Evolutionary conservation across 2,329 filamentous ascomycete genomes (phyloP), one percentile per base, ranked within the genome.

Genomic region (Alternaria sp.): DNA sequence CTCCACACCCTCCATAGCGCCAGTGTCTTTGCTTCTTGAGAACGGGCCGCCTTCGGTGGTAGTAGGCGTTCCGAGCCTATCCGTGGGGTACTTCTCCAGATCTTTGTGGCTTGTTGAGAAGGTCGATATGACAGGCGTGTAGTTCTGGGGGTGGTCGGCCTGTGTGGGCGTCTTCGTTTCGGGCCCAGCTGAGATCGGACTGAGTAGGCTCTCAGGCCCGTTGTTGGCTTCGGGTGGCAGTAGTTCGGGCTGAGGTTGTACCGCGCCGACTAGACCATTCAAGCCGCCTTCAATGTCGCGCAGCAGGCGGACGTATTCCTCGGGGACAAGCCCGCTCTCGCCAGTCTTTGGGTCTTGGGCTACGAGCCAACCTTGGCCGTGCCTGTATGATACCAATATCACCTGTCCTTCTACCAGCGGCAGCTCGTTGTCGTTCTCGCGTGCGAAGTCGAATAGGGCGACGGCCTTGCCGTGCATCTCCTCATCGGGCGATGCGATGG

Each of bases 401-500:
- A 97, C 93, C 76, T 99, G 96, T 6, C 96, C 96, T 81, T 99
- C 96, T 1, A 93, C 90, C 50, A 99, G 84, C 5, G 94, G 93
- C 61, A 99, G 84, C 80, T 99, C 96, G 77, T 98, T 99, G 78
- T 97, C 94, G 78, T 98, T 97, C 80, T 98, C 95, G 30, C 94
- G 88, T 71, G 90, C 90, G 81, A 99, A 99, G 78, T 97, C 94
- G 78, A 97, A 99, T 21, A 99, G 85, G 7, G 96, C 96, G 26
- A 99, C 93, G 20, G 94, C 94, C 78, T 97, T 97, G 53, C 96
- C 96, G 76, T 97, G 94, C 88, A 97, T 97, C 79, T 98, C 94
- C 81, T 98, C 95, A 78, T 98, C 96, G 6, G 94, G 94, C 14
- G 93, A 96, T 15, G 93, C 95, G 71, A 97, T 97, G 18, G 93